A percentile compares a stretch with the other conserved stretches of the same genome.
Conservation (phyloP, 768 basidiomycete species). For the Auricularia auricula-judae region DNA sequence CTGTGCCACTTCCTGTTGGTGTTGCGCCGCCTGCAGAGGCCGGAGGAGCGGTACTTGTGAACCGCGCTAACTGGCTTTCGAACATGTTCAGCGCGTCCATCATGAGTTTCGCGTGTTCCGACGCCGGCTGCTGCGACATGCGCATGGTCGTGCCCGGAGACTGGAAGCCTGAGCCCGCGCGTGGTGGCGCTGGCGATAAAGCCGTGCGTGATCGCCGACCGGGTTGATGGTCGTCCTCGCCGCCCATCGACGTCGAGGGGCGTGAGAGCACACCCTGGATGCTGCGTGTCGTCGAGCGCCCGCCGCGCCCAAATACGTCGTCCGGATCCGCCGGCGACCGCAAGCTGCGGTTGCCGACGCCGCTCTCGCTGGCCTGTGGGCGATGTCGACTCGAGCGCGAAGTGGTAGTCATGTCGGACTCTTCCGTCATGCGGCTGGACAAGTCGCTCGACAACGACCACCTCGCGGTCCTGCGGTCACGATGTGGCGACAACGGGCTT, state of each 20-base stretch:
- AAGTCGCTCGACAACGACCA: neutral
- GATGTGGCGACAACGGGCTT: neutral
- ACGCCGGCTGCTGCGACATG: constrained; percentile 10
- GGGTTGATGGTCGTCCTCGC: constrained; percentile 17
- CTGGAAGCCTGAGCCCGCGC: constrained; percentile 11
- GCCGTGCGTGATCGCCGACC: constrained; percentile 9
- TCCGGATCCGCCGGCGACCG: neutral
- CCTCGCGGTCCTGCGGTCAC: neutral
- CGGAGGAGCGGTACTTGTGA: constrained; percentile 23
- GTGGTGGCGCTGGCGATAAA: constrained; percentile 5
- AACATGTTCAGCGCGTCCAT: constrained; percentile 59
- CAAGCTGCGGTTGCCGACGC: neutral
- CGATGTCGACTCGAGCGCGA: neutral
- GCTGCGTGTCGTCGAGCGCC: neutral
- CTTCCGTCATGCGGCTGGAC: neutral
- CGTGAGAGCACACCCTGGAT: constrained; percentile 4
- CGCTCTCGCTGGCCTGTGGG: neutral
- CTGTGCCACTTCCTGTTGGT: constrained; percentile 26
- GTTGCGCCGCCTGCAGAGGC: constrained; percentile 22
- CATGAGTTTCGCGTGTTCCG: constrained; percentile 62
- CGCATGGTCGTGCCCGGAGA: constrained; percentile 2
- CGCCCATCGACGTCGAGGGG: constrained; percentile 26
- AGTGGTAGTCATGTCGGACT: neutral
- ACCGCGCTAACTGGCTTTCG: constrained; percentile 49
- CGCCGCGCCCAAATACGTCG: neutral